Percentiles rank a stretch among this genome's conserved stretches.
These are phyloP conservation scores for Raffaelea ambrosiae DNA, from an alignment of 2,329 filamentous ascomycete genomes.

Conservation along the genomic window DNA sequence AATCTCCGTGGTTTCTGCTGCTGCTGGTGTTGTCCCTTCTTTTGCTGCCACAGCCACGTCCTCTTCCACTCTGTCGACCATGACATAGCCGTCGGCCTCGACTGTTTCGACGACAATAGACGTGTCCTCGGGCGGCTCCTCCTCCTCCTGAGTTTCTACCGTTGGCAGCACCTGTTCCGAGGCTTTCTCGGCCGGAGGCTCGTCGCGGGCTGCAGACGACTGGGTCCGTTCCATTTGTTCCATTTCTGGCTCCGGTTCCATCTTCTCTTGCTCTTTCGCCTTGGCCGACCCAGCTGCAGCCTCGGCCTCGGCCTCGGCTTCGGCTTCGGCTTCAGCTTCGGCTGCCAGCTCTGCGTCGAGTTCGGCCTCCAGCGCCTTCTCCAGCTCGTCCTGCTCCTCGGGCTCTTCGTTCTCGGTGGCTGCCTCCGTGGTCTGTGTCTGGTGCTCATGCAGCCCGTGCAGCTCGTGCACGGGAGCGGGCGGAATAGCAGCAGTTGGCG, in stretches of 20 bases:
- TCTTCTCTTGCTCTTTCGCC: not conserved
- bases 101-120: not conserved
- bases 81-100: too few species aligned
- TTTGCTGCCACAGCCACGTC: not conserved
- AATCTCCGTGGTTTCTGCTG: not conserved
- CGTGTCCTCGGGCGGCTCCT: not conserved
- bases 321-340: not conserved
- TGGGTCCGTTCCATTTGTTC: not conserved
- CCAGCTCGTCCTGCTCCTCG: slow-evolving; percentile 2
- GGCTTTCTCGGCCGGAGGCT: not conserved
- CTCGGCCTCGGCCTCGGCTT: not conserved
- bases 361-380: slow-evolving; percentile 4
- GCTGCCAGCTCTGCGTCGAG: not conserved
- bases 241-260: not conserved
- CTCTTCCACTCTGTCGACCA: not conserved
- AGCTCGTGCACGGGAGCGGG: slow-evolving; percentile 6
- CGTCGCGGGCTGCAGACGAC: too few species aligned
- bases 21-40: too few species aligned
- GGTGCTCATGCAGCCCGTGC: slow-evolving; percentile 2
- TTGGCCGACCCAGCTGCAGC: too few species aligned
- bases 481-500: too few species aligned
- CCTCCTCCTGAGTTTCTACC: too few species aligned
- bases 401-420: not conserved
- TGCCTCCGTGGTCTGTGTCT: not conserved
- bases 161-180: too few species aligned